Percentiles rank a stretch among this genome's conserved stretches.
These are phyloP conservation scores for Fragaria iinumae DNA, from an alignment of 306 rosid species.

Conservation along the genomic window DNA sequence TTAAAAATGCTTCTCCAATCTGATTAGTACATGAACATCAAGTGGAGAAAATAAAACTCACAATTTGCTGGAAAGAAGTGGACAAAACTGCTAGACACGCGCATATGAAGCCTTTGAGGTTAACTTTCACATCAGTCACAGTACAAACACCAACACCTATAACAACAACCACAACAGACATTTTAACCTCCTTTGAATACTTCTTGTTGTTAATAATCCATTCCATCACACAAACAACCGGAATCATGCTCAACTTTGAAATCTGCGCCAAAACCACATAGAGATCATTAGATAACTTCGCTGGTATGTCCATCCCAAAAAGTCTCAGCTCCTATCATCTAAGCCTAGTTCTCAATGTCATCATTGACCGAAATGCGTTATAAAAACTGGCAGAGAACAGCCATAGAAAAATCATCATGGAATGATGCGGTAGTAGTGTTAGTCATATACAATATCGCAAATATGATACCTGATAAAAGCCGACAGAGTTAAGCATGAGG, in stretches of 20 bases:
- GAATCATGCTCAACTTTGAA: constrained; percentile 95
- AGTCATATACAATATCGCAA: neutral
- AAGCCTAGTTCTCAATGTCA: neutral
- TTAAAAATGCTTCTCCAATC: neutral
- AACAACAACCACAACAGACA: constrained; percentile 73
- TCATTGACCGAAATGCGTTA: neutral
- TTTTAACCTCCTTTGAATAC: constrained; percentile 79
- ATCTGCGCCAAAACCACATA: constrained; percentile 44
- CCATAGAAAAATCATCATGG: neutral
- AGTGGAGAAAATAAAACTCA: constrained; percentile 38
- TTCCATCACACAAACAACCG: constrained; percentile 94
- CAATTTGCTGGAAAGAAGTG: constrained; percentile 94
- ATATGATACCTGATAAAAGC: constrained; percentile 72
- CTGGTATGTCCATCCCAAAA: neutral
- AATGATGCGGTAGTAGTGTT: neutral
- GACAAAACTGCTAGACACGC: constrained; percentile 71
- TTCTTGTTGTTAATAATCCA: constrained; percentile 83
- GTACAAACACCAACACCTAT: constrained; percentile 93
- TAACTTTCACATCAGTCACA: constrained; percentile 87
- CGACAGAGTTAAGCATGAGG: constrained; percentile 95
- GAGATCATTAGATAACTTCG: constrained; percentile 1
- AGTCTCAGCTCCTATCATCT: neutral
- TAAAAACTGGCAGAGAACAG: neutral
- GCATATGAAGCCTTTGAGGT: constrained; percentile 75
- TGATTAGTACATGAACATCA: neutral